Evolutionary conservation across 2,329 filamentous ascomycete genomes (phyloP).

Genomic region (Botryotinia calthae): DNA sequence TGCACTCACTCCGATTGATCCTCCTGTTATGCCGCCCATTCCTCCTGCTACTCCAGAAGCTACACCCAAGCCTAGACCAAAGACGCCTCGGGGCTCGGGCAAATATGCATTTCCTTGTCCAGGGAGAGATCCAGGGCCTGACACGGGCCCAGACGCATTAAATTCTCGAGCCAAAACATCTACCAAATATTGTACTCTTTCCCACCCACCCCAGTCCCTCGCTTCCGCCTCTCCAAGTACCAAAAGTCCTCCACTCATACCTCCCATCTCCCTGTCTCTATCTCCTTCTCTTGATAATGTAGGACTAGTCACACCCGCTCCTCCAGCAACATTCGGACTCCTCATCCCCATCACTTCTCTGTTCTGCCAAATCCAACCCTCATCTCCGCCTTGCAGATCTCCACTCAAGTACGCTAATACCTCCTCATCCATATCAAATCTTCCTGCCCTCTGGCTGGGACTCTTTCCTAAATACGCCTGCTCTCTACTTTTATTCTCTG

Average conservation of each 20-base stretch:
- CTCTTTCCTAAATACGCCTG: slow-evolving; percentile 10
- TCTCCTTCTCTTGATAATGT: slow-evolving; percentile 30
- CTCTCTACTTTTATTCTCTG: slow-evolving; percentile 34
- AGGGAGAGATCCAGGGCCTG: neutral
- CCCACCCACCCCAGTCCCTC: slow-evolving; percentile 79
- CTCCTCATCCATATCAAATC: slow-evolving; percentile 66
- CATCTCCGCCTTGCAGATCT: slow-evolving; percentile 77
- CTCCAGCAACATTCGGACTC: slow-evolving; percentile 24
- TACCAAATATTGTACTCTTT: slow-evolving; percentile 64
- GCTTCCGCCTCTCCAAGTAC: slow-evolving; percentile 55
- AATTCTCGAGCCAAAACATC: slow-evolving; percentile 47
- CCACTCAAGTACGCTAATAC: slow-evolving; percentile 81
- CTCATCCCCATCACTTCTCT: slow-evolving; percentile 49
- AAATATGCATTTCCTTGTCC: neutral
- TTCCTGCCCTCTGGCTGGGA: slow-evolving; percentile 1
- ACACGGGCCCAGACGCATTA: slow-evolving; percentile 14
- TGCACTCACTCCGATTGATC: neutral
- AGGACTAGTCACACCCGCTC: slow-evolving; percentile 21
- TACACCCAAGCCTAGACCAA: slow-evolving; percentile 16
- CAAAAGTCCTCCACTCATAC: neutral
- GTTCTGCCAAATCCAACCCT: slow-evolving; percentile 81
- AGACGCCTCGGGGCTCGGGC: neutral
- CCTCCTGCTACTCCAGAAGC: neutral
- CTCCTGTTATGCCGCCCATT: neutral
- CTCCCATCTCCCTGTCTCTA: slow-evolving; percentile 40